Evolutionary conservation across 306 rosid species (phyloP).

Genomic region (Betula pendula): DNA sequence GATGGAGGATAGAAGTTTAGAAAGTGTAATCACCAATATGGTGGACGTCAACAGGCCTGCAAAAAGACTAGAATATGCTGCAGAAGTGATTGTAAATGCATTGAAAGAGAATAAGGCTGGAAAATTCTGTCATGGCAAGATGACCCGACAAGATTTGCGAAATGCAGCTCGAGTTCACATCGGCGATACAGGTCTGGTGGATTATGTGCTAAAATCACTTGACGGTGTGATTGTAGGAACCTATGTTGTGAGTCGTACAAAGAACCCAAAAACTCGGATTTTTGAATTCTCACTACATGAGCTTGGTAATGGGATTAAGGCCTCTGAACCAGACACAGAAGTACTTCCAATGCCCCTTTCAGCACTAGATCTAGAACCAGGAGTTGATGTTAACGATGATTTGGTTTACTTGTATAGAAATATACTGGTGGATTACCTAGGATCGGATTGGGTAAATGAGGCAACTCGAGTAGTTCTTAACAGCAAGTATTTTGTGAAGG

Average conservation of each 20-base stretch:
- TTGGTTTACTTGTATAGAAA: too few species aligned
- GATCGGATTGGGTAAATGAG: too few species aligned
- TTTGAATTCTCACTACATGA: constrained; percentile 76
- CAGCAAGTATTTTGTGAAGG: too few species aligned
- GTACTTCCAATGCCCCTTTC: too few species aligned
- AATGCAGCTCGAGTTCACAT: constrained; percentile 82
- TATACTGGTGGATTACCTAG: too few species aligned
- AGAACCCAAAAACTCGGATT: constrained; percentile 64
- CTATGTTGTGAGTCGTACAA: constrained; percentile 64
- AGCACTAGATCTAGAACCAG: too few species aligned
- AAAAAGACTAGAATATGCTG: constrained; percentile 70
- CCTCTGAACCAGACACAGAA: constrained; percentile 47
- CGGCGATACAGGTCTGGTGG: constrained; percentile 87
- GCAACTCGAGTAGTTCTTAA: too few species aligned
- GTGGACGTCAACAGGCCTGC: constrained; percentile 93
- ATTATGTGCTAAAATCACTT: constrained; percentile 77
- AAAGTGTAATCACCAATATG: constrained; percentile 45
- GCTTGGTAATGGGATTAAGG: constrained; percentile 33
- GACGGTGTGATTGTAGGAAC: constrained; percentile 70
- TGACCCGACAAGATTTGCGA: constrained; percentile 82
- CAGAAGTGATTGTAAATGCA: constrained; percentile 76
- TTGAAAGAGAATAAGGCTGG: constrained; percentile 69
- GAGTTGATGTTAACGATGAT: too few species aligned
- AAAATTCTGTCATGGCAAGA: constrained; percentile 51
- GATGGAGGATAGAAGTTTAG: constrained; percentile 59